Conservation (phyloP, 768 basidiomycete species). For the Termitomyces sp. region DNA sequence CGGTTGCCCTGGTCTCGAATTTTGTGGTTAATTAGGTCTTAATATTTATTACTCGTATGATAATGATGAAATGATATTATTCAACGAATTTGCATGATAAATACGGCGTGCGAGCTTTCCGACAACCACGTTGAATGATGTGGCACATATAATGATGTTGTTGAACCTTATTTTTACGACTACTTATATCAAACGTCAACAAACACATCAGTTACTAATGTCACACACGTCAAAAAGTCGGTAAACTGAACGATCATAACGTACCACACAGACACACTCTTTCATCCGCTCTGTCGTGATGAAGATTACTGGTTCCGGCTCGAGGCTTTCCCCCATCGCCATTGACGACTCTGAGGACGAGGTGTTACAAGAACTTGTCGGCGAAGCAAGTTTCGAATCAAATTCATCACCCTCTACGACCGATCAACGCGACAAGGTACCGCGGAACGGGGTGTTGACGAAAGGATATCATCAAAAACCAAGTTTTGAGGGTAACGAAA, state of each 20-base stretch:
- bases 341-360: constrained; percentile 42
- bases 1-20: constrained; percentile 50
- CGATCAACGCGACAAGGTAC: constrained; percentile 5
- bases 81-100: not conserved
- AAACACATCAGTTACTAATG: not conserved
- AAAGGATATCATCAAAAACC: not conserved
- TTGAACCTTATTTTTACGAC: not conserved
- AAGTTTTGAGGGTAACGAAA: constrained; percentile 4
- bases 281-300: constrained; percentile 1
- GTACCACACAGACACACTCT: not conserved
- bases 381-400: constrained; percentile 10
- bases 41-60: not conserved
- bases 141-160: not conserved
- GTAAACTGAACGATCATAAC: not conserved
- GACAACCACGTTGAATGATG: no score
- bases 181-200: not conserved
- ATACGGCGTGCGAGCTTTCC: no score
- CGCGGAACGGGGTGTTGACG: not conserved
- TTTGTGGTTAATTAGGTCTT: constrained; percentile 39
- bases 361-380: constrained; percentile 28
- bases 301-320: constrained; percentile 26
- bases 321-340: constrained; percentile 31
- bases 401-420: not conserved
- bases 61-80: not conserved
- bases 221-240: not conserved